Conservation (phyloP, 805 yeast species). For the Lipomyces chichibuensis region DNA sequence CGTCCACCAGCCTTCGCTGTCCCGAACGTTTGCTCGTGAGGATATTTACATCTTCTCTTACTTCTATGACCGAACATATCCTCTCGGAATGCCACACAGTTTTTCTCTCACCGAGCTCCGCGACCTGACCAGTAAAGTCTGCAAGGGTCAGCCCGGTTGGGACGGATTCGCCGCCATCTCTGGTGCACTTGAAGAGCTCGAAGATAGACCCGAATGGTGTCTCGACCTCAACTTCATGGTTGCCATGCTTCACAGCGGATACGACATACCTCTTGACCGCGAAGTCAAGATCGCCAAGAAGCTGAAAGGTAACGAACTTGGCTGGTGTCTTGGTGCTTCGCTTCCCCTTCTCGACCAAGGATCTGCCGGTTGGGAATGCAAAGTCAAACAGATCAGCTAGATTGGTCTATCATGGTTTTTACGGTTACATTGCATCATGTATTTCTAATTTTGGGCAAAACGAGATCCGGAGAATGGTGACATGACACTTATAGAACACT, state of each 20-base stretch:
- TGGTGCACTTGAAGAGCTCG: conserved; percentile 66
- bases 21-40: conserved; percentile 67
- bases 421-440: not conserved
- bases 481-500: too few species aligned
- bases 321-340: conserved; percentile 99
- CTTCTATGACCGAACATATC: conserved; percentile 92
- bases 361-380: conserved; percentile 70
- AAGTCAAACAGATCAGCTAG: conserved; percentile 33
- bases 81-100: conserved; percentile 90
- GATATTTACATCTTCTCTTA: conserved; percentile 91
- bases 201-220: conserved; percentile 91
- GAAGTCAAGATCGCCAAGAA: conserved; percentile 92
- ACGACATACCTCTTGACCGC: conserved; percentile 86
- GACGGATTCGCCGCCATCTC: conserved; percentile 66
- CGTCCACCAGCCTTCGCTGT: conserved; percentile 91
- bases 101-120: conserved; percentile 83
- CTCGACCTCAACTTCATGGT: conserved; percentile 88
- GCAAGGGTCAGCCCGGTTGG: conserved; percentile 82
- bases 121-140: conserved; percentile 80
- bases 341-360: conserved; percentile 77
- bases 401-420: not conserved
- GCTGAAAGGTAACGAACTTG: conserved; percentile 86
- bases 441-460: not conserved
- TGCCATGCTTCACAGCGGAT: conserved; percentile 91
- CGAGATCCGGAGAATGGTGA: not conserved